Base-by-base conservation (phyloP, 306 rosid species). In the Acacia acuminata region DNA sequence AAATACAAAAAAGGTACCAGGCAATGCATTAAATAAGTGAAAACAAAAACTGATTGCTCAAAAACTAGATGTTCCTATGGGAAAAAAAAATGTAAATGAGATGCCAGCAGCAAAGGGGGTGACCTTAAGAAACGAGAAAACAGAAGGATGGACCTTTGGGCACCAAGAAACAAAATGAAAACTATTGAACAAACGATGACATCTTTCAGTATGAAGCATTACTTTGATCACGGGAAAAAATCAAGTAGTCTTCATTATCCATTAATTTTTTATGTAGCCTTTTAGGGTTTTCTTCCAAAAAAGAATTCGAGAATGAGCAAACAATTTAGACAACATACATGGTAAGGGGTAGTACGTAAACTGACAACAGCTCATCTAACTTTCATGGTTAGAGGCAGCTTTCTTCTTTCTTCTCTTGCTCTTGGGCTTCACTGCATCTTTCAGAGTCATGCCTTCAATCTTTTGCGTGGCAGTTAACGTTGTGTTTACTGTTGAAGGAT, bases 381-480 rank as follows among this genome's bases (percentile, higher is more conserved):
- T 91, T 78, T 75, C 83, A 56, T 71, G 76, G n/a, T 58, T 66
- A 64, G 90, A 74, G 81, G 88, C n/a, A 63, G 77, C 50, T 61
- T 89, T 83, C 82, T 93, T 63, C 40, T 63, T 63, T 63, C 69
- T 63, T 63, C 40, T 63, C 69, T 12, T 63, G 69, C 27, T 81
- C 85, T 89, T 91, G 40, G 86, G 83, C 83, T 89, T 91, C 85
- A 91, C 94, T 6, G 92, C 94, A 82, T 91, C 94, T 67, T 80
- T 81, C 78, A 91, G 70, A 30, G 90, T 89, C 71, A 84, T 89
- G 66, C 75, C 89, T 80, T 81, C 86, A 36, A 69, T 82, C 20
- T 69, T 76, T 72, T n/a, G 79, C 72, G 68, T 42, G n/a, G 61
- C 58, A 75, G 81, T 68, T 71, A 79, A 82, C 43, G 73, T 64